phyloP scores from a whole-genome alignment of 2,329 filamentous ascomycete genomes.

The Zymoseptoria brevis region DNA sequence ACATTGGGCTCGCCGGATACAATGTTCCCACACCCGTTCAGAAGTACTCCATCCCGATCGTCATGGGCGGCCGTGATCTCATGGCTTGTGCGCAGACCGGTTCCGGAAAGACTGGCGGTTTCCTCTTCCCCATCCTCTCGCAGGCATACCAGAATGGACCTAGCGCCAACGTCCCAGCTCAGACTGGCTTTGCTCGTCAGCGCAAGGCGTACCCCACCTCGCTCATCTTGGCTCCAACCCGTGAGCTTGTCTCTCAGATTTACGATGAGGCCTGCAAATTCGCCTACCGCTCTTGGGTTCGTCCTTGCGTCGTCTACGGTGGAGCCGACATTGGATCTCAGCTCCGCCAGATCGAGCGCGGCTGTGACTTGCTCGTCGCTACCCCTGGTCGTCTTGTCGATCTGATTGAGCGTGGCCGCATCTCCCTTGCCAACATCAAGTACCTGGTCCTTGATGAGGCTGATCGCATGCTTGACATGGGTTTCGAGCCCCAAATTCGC shows the following conservation, averaged over 20 bases:
- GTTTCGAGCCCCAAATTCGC: conserved; percentile 99
- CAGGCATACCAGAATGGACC: conserved; percentile 91
- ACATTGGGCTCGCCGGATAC: conserved; percentile 92
- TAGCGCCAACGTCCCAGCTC: conserved; percentile 55
- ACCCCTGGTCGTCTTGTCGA: conserved; percentile 96
- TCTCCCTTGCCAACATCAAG: conserved; percentile 97
- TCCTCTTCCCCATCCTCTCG: conserved; percentile 98
- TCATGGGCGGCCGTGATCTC: conserved; percentile 93
- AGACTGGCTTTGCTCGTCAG: conserved; percentile 77
- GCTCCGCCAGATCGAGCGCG: conserved; percentile 94
- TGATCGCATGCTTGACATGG: conserved; percentile 99
- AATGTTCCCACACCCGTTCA: conserved; percentile 94
- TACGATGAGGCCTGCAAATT: conserved; percentile 98
- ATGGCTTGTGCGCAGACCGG: conserved; percentile 99
- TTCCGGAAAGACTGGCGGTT: conserved; percentile 99
- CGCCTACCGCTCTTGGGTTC: conserved; percentile 96
- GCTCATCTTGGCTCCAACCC: conserved; percentile 88
- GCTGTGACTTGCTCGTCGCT: conserved; percentile 92
- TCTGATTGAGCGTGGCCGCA: conserved; percentile 95
- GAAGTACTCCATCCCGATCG: conserved; percentile 98
- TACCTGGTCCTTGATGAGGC: conserved; percentile 98
- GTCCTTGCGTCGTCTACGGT: conserved; percentile 96
- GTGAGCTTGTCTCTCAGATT: conserved; percentile 97
- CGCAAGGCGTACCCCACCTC: conserved; percentile 97
- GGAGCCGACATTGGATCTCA: conserved; percentile 98